Conservation (phyloP, 345 rosid species). For the Camelina sativa region DNA sequence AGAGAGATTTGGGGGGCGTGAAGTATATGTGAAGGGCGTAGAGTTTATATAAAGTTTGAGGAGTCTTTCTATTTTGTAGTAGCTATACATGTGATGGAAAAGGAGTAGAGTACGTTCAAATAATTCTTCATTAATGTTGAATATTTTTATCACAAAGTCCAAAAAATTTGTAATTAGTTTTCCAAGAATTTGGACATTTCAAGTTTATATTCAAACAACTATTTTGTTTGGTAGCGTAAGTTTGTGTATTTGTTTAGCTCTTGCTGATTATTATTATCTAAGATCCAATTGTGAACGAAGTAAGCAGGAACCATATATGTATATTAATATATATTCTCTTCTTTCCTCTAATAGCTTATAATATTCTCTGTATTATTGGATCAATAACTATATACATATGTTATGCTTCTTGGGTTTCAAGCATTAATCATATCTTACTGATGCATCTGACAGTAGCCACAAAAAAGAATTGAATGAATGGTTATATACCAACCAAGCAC, state of each 20-base stretch:
- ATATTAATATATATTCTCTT: background rate
- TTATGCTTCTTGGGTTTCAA: constrained; percentile 22
- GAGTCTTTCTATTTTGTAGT: constrained; percentile 16
- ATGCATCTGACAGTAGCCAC: background rate
- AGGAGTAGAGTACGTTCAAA: constrained; percentile 40
- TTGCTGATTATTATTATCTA: constrained; percentile 3
- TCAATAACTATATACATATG: background rate
- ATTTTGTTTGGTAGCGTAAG: constrained; percentile 31
- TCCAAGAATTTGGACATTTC: constrained; percentile 30
- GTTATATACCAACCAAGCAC: background rate
- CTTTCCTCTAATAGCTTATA: background rate
- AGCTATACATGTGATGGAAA: constrained; percentile 31
- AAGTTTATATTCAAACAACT: constrained; percentile 29
- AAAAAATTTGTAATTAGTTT: constrained; percentile 13
- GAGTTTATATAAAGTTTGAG: constrained; percentile 32
- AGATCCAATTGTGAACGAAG: constrained; percentile 27
- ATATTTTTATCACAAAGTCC: constrained; percentile 35
- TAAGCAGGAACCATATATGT: background rate
- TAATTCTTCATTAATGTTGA: constrained; percentile 32
- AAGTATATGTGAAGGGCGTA: constrained; percentile 12
- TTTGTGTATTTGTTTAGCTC: constrained; percentile 4
- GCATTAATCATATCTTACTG: background rate
- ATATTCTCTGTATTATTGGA: background rate
- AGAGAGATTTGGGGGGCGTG: constrained; percentile 24
- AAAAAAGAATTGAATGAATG: no score